These are phyloP conservation scores for Hura crepitans DNA, from an alignment of 441 rosid genomes.

Conservation along the genomic window DNA sequence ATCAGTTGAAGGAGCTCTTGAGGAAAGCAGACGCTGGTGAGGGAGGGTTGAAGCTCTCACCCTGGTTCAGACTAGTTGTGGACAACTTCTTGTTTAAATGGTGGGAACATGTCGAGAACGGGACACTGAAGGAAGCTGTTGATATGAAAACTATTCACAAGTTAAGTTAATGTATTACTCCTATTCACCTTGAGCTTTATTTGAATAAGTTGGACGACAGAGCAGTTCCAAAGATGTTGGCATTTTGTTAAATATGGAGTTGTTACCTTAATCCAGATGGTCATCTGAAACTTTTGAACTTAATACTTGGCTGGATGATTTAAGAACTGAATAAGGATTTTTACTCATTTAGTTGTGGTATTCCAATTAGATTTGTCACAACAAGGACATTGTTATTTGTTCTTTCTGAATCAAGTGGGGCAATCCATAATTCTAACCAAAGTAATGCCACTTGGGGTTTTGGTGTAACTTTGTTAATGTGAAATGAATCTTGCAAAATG, in stretches of 20 bases:
- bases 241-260: neutral
- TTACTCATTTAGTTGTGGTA: no score
- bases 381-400: neutral
- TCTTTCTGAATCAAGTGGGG: neutral
- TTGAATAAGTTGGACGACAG: constrained; percentile 16
- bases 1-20: constrained; percentile 69
- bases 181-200: neutral
- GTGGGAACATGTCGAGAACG: constrained; percentile 90
- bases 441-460: neutral
- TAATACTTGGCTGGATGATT: neutral
- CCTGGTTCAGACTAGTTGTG: constrained; percentile 92
- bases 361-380: no score
- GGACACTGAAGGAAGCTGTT: constrained; percentile 53
- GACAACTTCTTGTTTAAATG: constrained; percentile 88
- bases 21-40: constrained; percentile 85
- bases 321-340: neutral
- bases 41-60: constrained; percentile 73
- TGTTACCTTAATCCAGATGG: neutral
- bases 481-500: no score
- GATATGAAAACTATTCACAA: constrained; percentile 84
- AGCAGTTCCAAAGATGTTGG: constrained; percentile 5
- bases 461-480: no score
- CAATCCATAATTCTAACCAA: no score
- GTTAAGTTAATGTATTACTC: constrained; percentile 29
- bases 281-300: neutral